Base-by-base conservation (phyloP, 768 basidiomycete species). In the Scleroderma bovista region DNA sequence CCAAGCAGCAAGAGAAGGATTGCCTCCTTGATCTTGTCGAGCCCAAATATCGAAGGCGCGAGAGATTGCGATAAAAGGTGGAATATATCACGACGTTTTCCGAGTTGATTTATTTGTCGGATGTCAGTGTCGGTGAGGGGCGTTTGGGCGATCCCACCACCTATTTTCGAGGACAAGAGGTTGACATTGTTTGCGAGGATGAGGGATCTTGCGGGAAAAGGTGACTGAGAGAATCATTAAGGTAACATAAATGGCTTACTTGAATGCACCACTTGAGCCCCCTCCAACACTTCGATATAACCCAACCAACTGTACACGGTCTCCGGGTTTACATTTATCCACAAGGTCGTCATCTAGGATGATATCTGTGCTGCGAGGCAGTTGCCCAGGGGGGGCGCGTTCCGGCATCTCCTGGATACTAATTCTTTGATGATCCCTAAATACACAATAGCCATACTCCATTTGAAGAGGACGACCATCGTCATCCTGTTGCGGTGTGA, bases 391-490 rank as follows among this genome's bases (percentile, higher is more conserved):
- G 22, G 96, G 96, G 13, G 96, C 94, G 20, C 96, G 84, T 70
- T 99, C 96, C 3, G 96, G 96, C 95, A 99, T 98, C 64, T 99
- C 96, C 72, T 99, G 96, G 54, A 99, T 98, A 67, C 85, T 93
- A 63, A 98, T 90, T 56, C 93, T 84, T 69, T 99, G 96, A 68
- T 98, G 92, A 69, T 99, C 96, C 50, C 90, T 77, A 74, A 96
- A 99, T 8, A 88, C 80, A 63, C 88, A 91, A 55, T 86, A 75
- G 5, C 96, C 96, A 63, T 83, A 98, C 71, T 99, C 96, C 57
- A 85, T 96, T 68, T 93, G 81, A 44, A 99, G 73, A 19, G 81
- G 74, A 61, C 83, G 80, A 2, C 93, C 94, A 47, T 95, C 87
- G 37, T 93, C 93, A 66, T 98, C 93, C 39, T 84, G 84, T 68